Evolutionary conservation across 169 alveolate genomes (phyloP), one percentile per base, ranked within the genome.

Genomic region (Cryptosporidium ubiquitum): DNA sequence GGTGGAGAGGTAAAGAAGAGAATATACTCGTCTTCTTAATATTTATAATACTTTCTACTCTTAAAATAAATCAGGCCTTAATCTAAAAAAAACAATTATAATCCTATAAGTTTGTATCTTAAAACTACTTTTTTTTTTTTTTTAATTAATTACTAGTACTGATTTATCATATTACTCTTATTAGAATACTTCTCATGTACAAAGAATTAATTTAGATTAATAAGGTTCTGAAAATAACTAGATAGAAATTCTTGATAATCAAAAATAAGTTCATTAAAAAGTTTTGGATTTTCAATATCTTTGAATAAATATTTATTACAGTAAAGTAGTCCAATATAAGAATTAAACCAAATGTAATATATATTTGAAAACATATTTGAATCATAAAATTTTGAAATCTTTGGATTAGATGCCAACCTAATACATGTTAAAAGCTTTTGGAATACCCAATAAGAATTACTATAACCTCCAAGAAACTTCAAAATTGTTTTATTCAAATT

Each of bases 401-500:
- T 37, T n/a, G 71, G 9, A 33, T 64, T 64, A 33, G 29, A 18
- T 49, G 40, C 20, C 23, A 64, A 18, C 29, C 40, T 20, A 26
- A 79, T 79, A 37, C 89, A 79, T 3, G 37, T 26, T 5, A 79
- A 29, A 0, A 79, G n/a, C 29, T 79, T 79, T 18, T 61, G 42
- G 44, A 79, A 79, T 23, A 64, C 2, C 35, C 58, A 40, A 64
- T 79, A 79, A 33, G 64, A 37, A 18, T 40, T 79, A 16, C 68
- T 29, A 61, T 79, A 64, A 6, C 89, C 75, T 9, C 89, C 89
- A 61, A 79, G 61, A 61, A 61, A 64, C 18, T 55, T 58, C 23
- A 79, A n/a, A 7, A 79, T 73, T 0, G 70, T 58, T 23, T 73
- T 73, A 35, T 73, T 73, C 14, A 18, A 31, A 10, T 33, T 0